These are phyloP conservation scores for Omphalotus guepiniiformis DNA, from an alignment of 768 basidiomycete species.

Conservation along the genomic window DNA sequence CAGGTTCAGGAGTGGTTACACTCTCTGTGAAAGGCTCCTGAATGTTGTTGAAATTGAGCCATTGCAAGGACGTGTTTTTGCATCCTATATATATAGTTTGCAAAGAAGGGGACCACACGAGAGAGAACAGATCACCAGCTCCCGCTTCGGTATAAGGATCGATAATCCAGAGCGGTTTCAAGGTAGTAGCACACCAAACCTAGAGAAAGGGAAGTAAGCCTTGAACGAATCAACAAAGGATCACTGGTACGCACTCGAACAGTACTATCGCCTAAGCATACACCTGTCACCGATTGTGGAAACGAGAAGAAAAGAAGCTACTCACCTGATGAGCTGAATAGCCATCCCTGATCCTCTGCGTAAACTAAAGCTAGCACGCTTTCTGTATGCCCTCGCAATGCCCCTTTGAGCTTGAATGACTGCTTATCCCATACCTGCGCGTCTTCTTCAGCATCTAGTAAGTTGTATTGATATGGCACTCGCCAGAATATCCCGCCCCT, in stretches of 20 bases:
- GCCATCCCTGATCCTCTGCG: slow-evolving; percentile 72
- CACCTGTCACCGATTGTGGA: slow-evolving; percentile 8
- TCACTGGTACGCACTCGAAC: slow-evolving; percentile 54
- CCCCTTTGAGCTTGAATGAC: slow-evolving; percentile 62
- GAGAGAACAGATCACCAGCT: slow-evolving; percentile 84
- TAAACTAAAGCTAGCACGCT: slow-evolving; percentile 80
- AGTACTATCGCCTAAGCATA: slow-evolving; percentile 73
- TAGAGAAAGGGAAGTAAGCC: slow-evolving; percentile 25
- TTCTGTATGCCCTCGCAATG: slow-evolving; percentile 77
- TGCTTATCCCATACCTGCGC: slow-evolving; percentile 81
- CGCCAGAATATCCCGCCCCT: slow-evolving; percentile 73
- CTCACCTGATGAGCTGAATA: slow-evolving; percentile 87
- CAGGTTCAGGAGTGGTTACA: slow-evolving; percentile 4
- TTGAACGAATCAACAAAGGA: background rate
- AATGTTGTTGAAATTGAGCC: slow-evolving; percentile 57
- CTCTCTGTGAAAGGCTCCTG: background rate
- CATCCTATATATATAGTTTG: slow-evolving; percentile 83
- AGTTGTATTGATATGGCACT: slow-evolving; percentile 17
- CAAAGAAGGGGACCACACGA: slow-evolving; percentile 67
- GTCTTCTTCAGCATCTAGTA: background rate
- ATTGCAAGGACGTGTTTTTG: slow-evolving; percentile 91
- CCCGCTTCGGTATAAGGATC: slow-evolving; percentile 75
- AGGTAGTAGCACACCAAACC: slow-evolving; percentile 78
- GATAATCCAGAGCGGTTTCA: slow-evolving; percentile 67
- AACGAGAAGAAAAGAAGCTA: background rate